Evolutionary conservation across 331 rosid genomes (phyloP).

Genomic region (Quercus tomentella): DNA sequence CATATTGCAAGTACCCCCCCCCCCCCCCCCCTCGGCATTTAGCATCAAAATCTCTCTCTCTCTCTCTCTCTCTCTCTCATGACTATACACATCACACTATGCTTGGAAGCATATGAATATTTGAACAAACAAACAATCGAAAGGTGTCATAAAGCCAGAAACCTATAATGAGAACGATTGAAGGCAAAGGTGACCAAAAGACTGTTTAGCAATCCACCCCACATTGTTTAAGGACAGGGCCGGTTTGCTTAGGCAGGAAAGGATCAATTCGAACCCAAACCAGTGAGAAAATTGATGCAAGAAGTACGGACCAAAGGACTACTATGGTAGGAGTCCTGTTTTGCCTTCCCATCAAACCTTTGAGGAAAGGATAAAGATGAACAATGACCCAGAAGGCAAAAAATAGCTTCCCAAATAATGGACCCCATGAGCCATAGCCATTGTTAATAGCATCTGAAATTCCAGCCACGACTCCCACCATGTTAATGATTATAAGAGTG

Average conservation of each 20-base stretch:
- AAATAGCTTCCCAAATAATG: constrained; percentile 79
- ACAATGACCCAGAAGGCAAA: constrained; percentile 90
- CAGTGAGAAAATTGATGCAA: constrained; percentile 77
- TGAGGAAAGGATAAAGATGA: constrained; percentile 93
- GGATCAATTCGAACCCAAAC: constrained; percentile 95
- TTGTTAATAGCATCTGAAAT: constrained; percentile 84
- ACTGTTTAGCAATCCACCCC: constrained; percentile 66
- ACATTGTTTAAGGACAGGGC: constrained; percentile 88
- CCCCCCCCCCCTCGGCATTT: not conserved
- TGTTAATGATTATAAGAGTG: constrained; percentile 69
- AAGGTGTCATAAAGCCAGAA: not conserved
- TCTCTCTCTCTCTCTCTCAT: not conserved
- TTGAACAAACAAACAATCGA: not conserved
- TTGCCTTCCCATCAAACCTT: constrained; percentile 90
- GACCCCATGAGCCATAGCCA: constrained; percentile 91
- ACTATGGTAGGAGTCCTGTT: constrained; percentile 93
- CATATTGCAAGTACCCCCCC: not conserved
- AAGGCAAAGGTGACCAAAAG: not conserved
- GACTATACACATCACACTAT: not conserved
- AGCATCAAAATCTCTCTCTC: not conserved
- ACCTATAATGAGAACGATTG: not conserved
- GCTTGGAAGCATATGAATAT: not conserved
- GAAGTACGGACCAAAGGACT: constrained; percentile 78
- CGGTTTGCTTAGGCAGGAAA: constrained; percentile 80
- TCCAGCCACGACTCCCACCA: constrained; percentile 93